These are phyloP conservation scores for Copromyces sp. DNA, from an alignment of 495 filamentous ascomycete genomes.

Conservation along the genomic window DNA sequence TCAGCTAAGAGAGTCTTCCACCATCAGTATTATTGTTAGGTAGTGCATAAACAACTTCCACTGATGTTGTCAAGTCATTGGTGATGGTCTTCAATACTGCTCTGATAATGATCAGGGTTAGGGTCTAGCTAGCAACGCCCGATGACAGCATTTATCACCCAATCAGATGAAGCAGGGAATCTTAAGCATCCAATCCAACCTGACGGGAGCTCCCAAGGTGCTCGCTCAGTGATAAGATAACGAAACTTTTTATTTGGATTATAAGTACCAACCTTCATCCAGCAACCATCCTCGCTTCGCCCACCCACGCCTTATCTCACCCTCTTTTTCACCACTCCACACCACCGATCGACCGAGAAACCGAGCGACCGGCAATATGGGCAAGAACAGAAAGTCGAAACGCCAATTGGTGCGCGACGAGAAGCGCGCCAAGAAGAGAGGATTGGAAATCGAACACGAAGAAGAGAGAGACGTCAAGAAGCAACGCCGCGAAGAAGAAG, in stretches of 20 bases:
- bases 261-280: background rate
- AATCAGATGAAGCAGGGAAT: background rate
- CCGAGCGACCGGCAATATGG: slow-evolving; percentile 12
- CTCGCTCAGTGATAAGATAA: slow-evolving; percentile 11
- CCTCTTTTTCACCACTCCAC: background rate
- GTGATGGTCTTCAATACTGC: background rate
- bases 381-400: slow-evolving; percentile 30
- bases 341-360: background rate
- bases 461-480: slow-evolving; percentile 27
- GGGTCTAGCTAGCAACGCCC: background rate
- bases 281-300: background rate
- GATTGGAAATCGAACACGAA: slow-evolving; percentile 19
- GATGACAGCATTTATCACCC: background rate
- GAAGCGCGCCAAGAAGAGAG: slow-evolving; percentile 33
- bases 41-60: background rate
- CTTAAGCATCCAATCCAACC: too few relatives aligned
- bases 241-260: slow-evolving; percentile 9
- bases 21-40: background rate
- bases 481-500: slow-evolving; percentile 25
- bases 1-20: background rate
- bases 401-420: slow-evolving; percentile 38
- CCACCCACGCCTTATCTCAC: background rate
- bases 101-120: background rate
- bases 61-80: background rate
- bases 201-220: background rate